Evolutionary conservation across 495 filamentous ascomycete genomes (phyloP).

Genomic region (Jackrogersella multiformis): DNA sequence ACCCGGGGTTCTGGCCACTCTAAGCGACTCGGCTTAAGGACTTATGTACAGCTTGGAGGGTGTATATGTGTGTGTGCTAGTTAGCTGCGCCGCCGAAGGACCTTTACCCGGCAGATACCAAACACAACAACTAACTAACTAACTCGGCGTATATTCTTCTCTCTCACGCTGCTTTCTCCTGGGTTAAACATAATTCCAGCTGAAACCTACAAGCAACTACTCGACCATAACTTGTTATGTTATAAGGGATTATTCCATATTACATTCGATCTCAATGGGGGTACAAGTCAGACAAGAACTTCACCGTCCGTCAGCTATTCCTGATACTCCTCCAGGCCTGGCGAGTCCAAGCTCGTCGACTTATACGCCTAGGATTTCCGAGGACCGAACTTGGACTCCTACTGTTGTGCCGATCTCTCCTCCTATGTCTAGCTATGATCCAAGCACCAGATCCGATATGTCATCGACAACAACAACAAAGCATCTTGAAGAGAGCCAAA

Average conservation of each 20-base stretch:
- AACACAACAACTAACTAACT: conserved; percentile 24
- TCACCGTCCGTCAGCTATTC: conserved; percentile 53
- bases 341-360: conserved; percentile 54
- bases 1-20: conserved; percentile 41
- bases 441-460: conserved; percentile 55
- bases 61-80: conserved; percentile 38
- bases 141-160: conserved; percentile 35
- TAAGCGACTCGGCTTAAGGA: conserved; percentile 37
- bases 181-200: conserved; percentile 8
- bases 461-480: conserved; percentile 48
- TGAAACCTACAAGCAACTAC: conserved; percentile 2
- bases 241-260: conserved; percentile 30
- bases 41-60: conserved; percentile 36
- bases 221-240: conserved; percentile 32
- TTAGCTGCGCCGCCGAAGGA: conserved; percentile 38
- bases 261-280: conserved; percentile 57
- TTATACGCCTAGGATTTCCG: conserved; percentile 49
- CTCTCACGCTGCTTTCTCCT: conserved; percentile 14
- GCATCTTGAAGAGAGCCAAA: conserved; percentile 46
- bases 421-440: conserved; percentile 64
- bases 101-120: conserved; percentile 42
- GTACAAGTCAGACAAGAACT: conserved; percentile 56
- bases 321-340: conserved; percentile 57
- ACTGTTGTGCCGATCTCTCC: conserved; percentile 48
- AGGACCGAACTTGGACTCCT: conserved; percentile 50